Evolutionary conservation across 129 eudicot species (phyloP).

Genomic region (carrot (Daucus carota)): DNA sequence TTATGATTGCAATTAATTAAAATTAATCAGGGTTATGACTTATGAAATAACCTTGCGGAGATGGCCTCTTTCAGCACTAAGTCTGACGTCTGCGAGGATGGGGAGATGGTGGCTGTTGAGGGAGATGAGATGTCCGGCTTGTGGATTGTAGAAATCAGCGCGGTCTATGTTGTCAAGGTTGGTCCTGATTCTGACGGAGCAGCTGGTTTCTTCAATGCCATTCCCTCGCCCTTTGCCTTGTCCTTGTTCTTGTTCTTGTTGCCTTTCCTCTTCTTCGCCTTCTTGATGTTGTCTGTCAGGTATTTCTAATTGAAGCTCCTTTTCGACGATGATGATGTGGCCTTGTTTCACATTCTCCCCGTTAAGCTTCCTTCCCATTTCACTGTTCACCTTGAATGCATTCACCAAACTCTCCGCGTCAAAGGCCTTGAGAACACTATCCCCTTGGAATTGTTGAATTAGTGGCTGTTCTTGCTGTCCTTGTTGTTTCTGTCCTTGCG

Average conservation of each 20-base stretch:
- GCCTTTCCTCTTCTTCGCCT: not conserved
- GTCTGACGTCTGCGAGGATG: slow-evolving; percentile 37
- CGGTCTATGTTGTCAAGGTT: slow-evolving; percentile 44
- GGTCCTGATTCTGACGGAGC: slow-evolving; percentile 34
- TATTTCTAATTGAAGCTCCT: slow-evolving; percentile 41
- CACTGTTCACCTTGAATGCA: slow-evolving; percentile 38
- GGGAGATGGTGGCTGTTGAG: slow-evolving; percentile 65
- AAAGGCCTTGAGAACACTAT: slow-evolving; percentile 35
- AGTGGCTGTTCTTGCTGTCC: slow-evolving; percentile 4
- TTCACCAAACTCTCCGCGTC: slow-evolving; percentile 22
- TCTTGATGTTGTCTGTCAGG: slow-evolving; percentile 37
- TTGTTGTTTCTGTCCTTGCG: slow-evolving; percentile 17
- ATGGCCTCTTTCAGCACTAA: slow-evolving; percentile 71
- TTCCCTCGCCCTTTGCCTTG: slow-evolving; percentile 13
- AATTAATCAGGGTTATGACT: too few species aligned
- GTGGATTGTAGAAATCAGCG: slow-evolving; percentile 68
- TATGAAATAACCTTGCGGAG: slow-evolving; percentile 42
- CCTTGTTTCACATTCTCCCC: slow-evolving; percentile 52
- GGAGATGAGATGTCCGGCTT: slow-evolving; percentile 47
- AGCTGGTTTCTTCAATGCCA: slow-evolving; percentile 65
- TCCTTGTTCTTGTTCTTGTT: slow-evolving; percentile 8
- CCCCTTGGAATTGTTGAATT: not conserved
- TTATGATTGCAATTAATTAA: too few species aligned
- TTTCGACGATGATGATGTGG: slow-evolving; percentile 36
- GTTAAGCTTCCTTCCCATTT: slow-evolving; percentile 41